A percentile compares a stretch with the other conserved stretches of the same genome.
These are phyloP conservation scores for Daldinia childiae DNA, from an alignment of 495 filamentous ascomycete species.

Conservation along the genomic window DNA sequence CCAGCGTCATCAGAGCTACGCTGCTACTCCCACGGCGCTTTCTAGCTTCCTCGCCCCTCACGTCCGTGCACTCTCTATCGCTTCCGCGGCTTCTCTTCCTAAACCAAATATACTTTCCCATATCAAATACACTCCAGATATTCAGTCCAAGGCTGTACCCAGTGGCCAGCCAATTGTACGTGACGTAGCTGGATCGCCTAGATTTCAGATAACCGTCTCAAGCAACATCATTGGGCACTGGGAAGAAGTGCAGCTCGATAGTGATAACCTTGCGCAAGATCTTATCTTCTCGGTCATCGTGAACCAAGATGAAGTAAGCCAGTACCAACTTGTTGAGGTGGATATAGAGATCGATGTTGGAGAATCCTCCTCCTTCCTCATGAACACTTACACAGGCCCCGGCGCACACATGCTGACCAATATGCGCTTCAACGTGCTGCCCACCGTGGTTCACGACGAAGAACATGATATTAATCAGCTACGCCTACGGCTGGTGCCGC, in stretches of 20 bases:
- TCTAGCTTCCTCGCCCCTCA: neutral
- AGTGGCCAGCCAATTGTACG: neutral
- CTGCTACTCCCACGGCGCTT: neutral
- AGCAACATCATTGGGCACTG: conserved; percentile 13
- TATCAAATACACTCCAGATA: neutral
- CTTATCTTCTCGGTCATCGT: conserved; percentile 29
- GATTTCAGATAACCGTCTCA: conserved; percentile 2
- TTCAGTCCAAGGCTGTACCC: neutral
- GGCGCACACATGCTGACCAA: conserved; percentile 33
- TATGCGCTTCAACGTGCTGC: conserved; percentile 34
- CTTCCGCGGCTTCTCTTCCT: neutral
- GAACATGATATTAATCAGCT: neutral
- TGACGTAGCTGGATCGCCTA: neutral
- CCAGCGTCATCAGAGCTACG: neutral
- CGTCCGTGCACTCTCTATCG: neutral
- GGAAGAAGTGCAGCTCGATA: conserved; percentile 13
- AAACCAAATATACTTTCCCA: neutral
- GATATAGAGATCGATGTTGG: conserved; percentile 18
- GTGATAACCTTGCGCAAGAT: conserved; percentile 23
- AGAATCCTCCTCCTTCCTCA: neutral
- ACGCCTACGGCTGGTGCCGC: neutral
- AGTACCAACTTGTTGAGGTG: conserved; percentile 22
- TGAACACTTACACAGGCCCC: conserved; percentile 19
- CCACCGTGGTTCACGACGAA: neutral
- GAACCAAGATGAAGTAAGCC: conserved; percentile 4